phyloP scores from a whole-genome alignment of 768 basidiomycete species.

The Trametes gibbosa region DNA sequence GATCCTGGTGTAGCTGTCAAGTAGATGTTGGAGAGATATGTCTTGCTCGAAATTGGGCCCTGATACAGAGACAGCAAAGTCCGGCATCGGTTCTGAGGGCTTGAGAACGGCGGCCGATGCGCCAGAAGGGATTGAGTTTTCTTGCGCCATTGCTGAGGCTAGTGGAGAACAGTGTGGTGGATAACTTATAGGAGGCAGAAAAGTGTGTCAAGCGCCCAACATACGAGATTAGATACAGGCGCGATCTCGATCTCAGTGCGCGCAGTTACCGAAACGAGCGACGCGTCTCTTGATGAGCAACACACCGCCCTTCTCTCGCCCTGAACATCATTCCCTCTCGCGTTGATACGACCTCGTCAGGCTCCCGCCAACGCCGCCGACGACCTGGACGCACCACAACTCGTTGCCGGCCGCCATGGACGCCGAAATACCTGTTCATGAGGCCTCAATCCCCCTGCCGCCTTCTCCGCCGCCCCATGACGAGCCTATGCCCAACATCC shows the following conservation, averaged over 20 bases:
- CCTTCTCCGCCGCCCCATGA: conserved; percentile 26
- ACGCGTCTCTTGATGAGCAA: conserved; percentile 22
- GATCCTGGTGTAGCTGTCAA: conserved; percentile 81
- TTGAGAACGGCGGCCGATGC: conserved; percentile 78
- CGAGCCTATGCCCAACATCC: conserved; percentile 14
- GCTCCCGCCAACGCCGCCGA: conserved; percentile 7
- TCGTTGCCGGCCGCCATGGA: conserved; percentile 18
- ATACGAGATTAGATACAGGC: neutral
- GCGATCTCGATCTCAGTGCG: conserved; percentile 8
- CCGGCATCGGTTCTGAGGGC: conserved; percentile 68
- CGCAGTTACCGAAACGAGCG: conserved; percentile 7
- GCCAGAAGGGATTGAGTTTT: conserved; percentile 42
- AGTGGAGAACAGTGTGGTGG: neutral
- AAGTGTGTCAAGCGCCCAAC: neutral
- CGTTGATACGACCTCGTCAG: neutral
- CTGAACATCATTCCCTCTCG: conserved; percentile 9
- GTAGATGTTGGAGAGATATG: conserved; percentile 62
- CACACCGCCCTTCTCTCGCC: conserved; percentile 18
- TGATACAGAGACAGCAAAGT: conserved; percentile 61
- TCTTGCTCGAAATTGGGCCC: conserved; percentile 86
- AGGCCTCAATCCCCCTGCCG: conserved; percentile 26
- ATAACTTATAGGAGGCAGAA: neutral
- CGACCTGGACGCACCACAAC: conserved; percentile 7
- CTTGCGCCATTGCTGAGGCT: conserved; percentile 9
- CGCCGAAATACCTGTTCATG: conserved; percentile 19